Percentiles rank a stretch among this genome's conserved stretches.
phyloP scores from a whole-genome alignment of 495 filamentous ascomycete species.

The Tuber borchii region DNA sequence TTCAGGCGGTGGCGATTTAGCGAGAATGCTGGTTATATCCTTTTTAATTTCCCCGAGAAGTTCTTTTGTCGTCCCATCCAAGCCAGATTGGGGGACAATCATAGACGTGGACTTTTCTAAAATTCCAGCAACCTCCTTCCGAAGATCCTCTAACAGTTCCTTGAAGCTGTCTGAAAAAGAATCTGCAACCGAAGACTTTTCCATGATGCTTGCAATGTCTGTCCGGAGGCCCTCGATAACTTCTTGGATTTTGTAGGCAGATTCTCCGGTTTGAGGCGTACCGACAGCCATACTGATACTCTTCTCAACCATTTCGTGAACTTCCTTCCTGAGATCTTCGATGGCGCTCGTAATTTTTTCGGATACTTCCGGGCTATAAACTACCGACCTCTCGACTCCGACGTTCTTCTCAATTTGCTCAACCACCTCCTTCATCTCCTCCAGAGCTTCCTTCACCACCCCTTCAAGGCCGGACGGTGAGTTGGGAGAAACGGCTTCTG shows the following conservation, averaged over 20 bases:
- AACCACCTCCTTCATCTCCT: slow-evolving; percentile 61
- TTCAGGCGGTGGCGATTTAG: slow-evolving; percentile 19
- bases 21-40: slow-evolving; percentile 28
- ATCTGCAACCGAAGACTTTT: slow-evolving; percentile 25
- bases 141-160: slow-evolving; percentile 27
- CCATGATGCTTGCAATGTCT: slow-evolving; percentile 49
- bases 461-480: slow-evolving; percentile 54
- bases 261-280: slow-evolving; percentile 59
- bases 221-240: slow-evolving; percentile 67
- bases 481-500: slow-evolving; percentile 22
- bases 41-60: slow-evolving; percentile 34
- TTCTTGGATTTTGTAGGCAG: slow-evolving; percentile 54
- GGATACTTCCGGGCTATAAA: slow-evolving; percentile 70
- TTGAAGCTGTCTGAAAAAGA: slow-evolving; percentile 21
- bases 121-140: slow-evolving; percentile 32
- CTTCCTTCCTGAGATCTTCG: slow-evolving; percentile 57
- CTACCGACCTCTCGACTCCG: slow-evolving; percentile 60
- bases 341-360: slow-evolving; percentile 72
- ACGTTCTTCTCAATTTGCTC: slow-evolving; percentile 53
- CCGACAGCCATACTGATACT: slow-evolving; percentile 63
- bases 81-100: slow-evolving; percentile 12
- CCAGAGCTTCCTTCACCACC: slow-evolving; percentile 58
- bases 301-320: slow-evolving; percentile 47
- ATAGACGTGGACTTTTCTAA: slow-evolving; percentile 29
- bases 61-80: slow-evolving; percentile 24